These are phyloP conservation scores for Fonsecaea pedrosoi DNA, from an alignment of 2,329 filamentous ascomycete species.

Conservation along the genomic window DNA sequence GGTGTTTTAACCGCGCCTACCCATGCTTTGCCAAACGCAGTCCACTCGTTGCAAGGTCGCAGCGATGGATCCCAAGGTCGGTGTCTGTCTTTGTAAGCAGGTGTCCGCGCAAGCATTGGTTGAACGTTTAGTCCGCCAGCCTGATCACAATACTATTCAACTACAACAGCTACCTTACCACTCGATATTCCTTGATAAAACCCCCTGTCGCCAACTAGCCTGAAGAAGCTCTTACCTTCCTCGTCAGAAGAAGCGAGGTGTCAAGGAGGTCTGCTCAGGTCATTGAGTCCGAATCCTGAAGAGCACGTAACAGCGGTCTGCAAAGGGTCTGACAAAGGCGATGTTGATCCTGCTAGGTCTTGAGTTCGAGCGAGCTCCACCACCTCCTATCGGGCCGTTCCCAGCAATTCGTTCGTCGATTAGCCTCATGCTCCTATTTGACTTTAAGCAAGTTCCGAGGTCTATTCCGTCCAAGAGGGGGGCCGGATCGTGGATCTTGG, in stretches of 20 bases:
- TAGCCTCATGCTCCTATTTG: constrained; percentile 13
- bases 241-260: not conserved
- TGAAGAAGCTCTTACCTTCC: constrained; percentile 16
- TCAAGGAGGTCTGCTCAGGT: constrained; percentile 8
- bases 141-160: not conserved
- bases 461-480: constrained; percentile 6
- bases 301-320: not conserved
- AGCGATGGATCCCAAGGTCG: not conserved
- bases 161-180: constrained; percentile 4
- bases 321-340: constrained; percentile 8
- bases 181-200: constrained; percentile 2
- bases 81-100: not conserved
- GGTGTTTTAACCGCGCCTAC: not conserved
- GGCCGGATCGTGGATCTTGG: constrained; percentile 9
- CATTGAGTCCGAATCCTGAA: constrained; percentile 5
- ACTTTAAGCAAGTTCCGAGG: constrained; percentile 7
- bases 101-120: not conserved
- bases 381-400: not conserved
- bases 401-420: not conserved
- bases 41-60: not conserved
- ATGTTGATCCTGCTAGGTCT: constrained; percentile 1
- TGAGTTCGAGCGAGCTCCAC: constrained; percentile 4
- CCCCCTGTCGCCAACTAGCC: constrained; percentile 11
- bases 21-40: not conserved
- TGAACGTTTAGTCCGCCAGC: not conserved